These are phyloP conservation scores for Orobanche coerulescens DNA, from an alignment of 257 asterid genomes.

Conservation along the genomic window DNA sequence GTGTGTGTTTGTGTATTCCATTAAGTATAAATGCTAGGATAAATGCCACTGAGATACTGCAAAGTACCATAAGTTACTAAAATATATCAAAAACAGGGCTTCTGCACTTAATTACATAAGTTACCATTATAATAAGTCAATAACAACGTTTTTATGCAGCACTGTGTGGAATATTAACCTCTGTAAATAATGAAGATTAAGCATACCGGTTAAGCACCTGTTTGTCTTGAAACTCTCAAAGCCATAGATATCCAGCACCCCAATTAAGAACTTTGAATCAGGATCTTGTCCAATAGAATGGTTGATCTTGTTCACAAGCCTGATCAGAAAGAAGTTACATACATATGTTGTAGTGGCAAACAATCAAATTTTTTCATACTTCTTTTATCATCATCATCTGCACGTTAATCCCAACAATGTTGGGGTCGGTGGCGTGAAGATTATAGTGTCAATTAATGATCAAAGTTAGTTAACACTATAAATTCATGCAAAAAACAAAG, in stretches of 20 bases:
- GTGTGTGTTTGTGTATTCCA: not conserved
- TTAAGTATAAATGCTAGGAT: constrained; percentile 6
- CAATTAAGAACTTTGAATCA: constrained; percentile 49
- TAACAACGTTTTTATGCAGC: constrained; percentile 25
- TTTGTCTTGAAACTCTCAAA: constrained; percentile 89
- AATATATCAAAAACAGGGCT: not conserved
- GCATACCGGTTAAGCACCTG: constrained; percentile 95
- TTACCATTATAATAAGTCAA: not conserved
- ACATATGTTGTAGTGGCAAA: not conserved
- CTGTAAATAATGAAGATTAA: constrained; percentile 46
- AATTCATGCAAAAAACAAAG: too few species aligned
- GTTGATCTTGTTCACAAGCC: constrained; percentile 71
- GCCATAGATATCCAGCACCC: constrained; percentile 82
- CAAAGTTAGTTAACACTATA: too few species aligned
- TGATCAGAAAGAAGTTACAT: constrained; percentile 22
- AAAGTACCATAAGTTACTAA: constrained; percentile 3
- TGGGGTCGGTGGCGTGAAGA: too few species aligned
- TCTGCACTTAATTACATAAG: constrained; percentile 5
- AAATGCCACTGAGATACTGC: not conserved
- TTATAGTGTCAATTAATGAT: too few species aligned
- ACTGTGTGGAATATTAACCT: constrained; percentile 29
- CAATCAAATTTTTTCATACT: too few species aligned
- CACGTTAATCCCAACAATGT: too few species aligned
- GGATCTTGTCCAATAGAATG: constrained; percentile 74
- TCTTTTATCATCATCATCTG: too few species aligned